Evolutionary conservation across 2,329 filamentous ascomycete genomes (phyloP).

Genomic region (Penicillium sp.): DNA sequence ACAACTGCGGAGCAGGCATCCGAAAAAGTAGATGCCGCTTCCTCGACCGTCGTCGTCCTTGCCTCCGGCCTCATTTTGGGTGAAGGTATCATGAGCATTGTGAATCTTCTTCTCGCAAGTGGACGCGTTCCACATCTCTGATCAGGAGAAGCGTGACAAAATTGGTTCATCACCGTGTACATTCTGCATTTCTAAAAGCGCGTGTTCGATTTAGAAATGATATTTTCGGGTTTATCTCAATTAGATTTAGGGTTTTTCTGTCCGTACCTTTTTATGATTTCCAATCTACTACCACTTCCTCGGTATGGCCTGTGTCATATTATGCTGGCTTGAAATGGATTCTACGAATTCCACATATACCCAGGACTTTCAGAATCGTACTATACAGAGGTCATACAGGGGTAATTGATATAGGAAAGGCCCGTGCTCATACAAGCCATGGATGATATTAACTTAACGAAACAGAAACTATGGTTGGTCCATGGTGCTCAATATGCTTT

Average conservation of each 20-base stretch:
- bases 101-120: conserved; percentile 81
- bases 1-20: conserved; percentile 44
- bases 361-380: not conserved
- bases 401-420: not conserved
- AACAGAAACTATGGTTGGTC: not conserved
- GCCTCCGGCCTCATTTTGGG: conserved; percentile 88
- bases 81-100: conserved; percentile 87
- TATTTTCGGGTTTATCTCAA: not conserved
- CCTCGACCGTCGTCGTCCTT: conserved; percentile 77
- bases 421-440: not conserved
- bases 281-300: not conserved
- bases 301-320: not conserved
- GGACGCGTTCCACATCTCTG: conserved; percentile 71
- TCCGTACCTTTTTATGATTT: not conserved
- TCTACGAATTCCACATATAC: no score
- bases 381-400: no score
- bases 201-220: not conserved
- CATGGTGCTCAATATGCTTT: not conserved
- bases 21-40: conserved; percentile 37
- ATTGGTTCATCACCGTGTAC: not conserved
- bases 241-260: not conserved
- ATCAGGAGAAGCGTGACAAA: not conserved
- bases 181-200: not conserved
- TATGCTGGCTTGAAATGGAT: not conserved
- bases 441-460: not conserved